phyloP scores from a whole-genome alignment of 176 grass and related monocot genomes.

The Raddia guianensis region DNA sequence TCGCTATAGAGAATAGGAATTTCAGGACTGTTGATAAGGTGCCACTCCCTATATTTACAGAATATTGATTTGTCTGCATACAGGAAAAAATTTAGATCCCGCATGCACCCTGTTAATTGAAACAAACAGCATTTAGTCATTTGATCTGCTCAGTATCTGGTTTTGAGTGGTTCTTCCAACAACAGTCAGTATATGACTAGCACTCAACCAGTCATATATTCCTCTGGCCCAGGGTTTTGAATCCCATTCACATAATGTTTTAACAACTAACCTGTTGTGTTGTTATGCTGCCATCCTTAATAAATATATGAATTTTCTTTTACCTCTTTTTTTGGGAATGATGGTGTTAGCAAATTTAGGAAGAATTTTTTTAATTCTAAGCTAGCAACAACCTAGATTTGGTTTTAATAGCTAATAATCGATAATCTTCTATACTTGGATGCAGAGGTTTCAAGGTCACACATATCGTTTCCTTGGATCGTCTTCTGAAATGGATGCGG shows the following conservation, averaged over 20 bases:
- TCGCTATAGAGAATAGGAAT: no score
- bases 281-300: not conserved
- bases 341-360: not conserved
- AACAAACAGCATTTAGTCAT: not conserved
- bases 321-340: not conserved
- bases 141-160: not conserved
- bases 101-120: not conserved
- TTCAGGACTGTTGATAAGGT: not conserved
- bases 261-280: not conserved
- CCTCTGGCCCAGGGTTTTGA: not conserved
- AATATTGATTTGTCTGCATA: not conserved
- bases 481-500: conserved; percentile 90
- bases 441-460: conserved; percentile 96
- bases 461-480: conserved; percentile 91
- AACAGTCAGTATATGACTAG: not conserved
- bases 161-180: not conserved
- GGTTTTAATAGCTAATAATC: not conserved
- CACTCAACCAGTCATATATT: not conserved
- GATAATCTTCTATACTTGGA: conserved; percentile 29
- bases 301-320: not conserved
- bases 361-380: not conserved
- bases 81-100: not conserved
- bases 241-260: not conserved
- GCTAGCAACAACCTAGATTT: conserved; percentile 25
- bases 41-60: not conserved